phyloP scores from a whole-genome alignment of 2,329 filamentous ascomycete species.

The Ceratocystis cacaofunesta region DNA sequence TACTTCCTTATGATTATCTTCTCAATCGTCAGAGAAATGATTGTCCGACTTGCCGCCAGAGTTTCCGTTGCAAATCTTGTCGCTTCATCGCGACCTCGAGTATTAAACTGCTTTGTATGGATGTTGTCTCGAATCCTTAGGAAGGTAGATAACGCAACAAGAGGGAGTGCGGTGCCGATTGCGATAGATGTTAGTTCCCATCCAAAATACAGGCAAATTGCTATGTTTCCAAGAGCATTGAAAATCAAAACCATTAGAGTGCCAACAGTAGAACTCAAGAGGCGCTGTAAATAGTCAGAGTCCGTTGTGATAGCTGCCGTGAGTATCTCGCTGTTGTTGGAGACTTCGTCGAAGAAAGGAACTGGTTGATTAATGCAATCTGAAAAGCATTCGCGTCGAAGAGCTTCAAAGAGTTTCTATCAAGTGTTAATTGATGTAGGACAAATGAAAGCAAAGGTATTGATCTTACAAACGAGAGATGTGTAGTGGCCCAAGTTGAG shows the following conservation, averaged over 20 bases:
- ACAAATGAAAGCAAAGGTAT: background rate
- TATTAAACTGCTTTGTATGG: conserved; percentile 10
- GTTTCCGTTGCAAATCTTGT: conserved; percentile 15
- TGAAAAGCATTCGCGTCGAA: conserved; percentile 22
- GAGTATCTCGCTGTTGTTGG: conserved; percentile 22
- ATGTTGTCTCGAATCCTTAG: conserved; percentile 29
- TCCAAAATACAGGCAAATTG: conserved; percentile 23
- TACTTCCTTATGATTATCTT: conserved; percentile 20
- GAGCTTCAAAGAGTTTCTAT: conserved; percentile 18
- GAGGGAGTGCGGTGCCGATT: conserved; percentile 25
- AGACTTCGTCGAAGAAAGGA: conserved; percentile 23
- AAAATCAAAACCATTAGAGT: conserved; percentile 23
- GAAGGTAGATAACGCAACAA: conserved; percentile 30
- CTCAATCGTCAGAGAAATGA: conserved; percentile 22
- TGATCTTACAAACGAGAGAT: conserved; percentile 18
- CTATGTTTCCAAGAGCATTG: conserved; percentile 22
- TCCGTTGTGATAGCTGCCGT: conserved; percentile 22
- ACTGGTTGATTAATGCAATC: conserved; percentile 23
- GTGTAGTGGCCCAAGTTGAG: conserved; percentile 20
- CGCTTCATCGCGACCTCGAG: conserved; percentile 9
- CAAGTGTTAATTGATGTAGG: background rate
- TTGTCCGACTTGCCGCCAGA: conserved; percentile 13
- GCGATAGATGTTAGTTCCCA: conserved; percentile 29
- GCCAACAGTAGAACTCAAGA: conserved; percentile 24
- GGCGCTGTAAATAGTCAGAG: conserved; percentile 24